Percentiles rank a stretch among this genome's conserved stretches.
phyloP scores from a whole-genome alignment of 176 grass and related monocot genomes.

The Musa beccarii region DNA sequence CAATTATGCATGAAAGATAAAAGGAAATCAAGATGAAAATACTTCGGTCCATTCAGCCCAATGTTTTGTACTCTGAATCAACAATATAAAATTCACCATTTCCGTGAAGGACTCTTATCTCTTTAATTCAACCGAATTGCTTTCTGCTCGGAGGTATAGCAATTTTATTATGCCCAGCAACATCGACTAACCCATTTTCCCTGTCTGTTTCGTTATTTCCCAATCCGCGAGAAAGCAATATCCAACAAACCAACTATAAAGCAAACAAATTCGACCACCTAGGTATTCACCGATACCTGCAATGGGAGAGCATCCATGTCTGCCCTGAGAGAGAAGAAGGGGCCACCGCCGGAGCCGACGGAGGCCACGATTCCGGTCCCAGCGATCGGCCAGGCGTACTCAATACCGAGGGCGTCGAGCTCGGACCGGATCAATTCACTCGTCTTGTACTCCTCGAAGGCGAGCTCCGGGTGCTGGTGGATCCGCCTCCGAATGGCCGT shows the following conservation, averaged over 20 bases:
- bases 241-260: background rate
- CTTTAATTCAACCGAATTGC: too few relatives aligned
- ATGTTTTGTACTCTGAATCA: too few relatives aligned
- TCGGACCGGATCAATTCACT: slow-evolving; percentile 55
- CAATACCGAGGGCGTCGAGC: slow-evolving; percentile 49
- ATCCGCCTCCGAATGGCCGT: slow-evolving; percentile 31
- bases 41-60: too few relatives aligned
- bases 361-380: slow-evolving; percentile 51
- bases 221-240: background rate
- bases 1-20: background rate
- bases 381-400: slow-evolving; percentile 61
- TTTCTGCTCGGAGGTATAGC: too few relatives aligned
- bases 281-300: slow-evolving; percentile 28
- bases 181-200: too few relatives aligned
- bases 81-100: too few relatives aligned
- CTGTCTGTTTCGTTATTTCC: background rate
- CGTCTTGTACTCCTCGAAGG: slow-evolving; percentile 65
- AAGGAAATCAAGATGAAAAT: background rate
- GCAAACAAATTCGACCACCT: background rate
- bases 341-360: slow-evolving; percentile 21
- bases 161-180: too few relatives aligned
- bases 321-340: slow-evolving; percentile 59
- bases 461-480: slow-evolving; percentile 78
- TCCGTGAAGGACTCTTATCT: too few relatives aligned
- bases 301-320: slow-evolving; percentile 92